Evolutionary conservation across 2,329 filamentous ascomycete genomes (phyloP).

Genomic region (Trichothecium sympodiale): DNA sequence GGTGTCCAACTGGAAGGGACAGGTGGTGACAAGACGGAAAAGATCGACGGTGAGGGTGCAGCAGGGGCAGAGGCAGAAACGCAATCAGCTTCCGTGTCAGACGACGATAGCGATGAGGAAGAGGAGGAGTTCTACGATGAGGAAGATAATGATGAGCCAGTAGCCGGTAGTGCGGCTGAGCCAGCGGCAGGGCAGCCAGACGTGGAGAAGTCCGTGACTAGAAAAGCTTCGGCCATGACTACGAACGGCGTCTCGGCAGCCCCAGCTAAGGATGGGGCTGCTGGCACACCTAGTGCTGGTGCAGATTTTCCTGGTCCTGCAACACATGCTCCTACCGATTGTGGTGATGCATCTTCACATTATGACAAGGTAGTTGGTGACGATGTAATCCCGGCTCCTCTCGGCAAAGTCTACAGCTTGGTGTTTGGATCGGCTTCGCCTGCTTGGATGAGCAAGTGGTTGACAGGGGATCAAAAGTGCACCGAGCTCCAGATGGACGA

Average conservation of each 20-base stretch:
- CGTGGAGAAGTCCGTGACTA: conserved; percentile 50
- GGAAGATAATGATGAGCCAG: conserved; percentile 67
- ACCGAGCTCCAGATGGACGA: conserved; percentile 80
- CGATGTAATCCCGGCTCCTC: conserved; percentile 72
- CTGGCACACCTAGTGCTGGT: conserved; percentile 19
- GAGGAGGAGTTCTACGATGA: conserved; percentile 71
- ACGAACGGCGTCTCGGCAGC: conserved; percentile 25
- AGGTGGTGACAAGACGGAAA: conserved; percentile 85
- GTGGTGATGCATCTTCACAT: conserved; percentile 65
- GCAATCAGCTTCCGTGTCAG: conserved; percentile 45
- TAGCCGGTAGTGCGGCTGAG: conserved; percentile 40
- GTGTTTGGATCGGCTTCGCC: conserved; percentile 76
- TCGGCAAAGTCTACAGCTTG: conserved; percentile 83
- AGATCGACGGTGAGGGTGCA: conserved; percentile 42
- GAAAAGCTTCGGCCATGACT: conserved; percentile 57
- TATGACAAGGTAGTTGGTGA: conserved; percentile 81
- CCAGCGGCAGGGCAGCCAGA: conserved; percentile 31
- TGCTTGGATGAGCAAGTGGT: conserved; percentile 75
- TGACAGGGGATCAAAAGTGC: conserved; percentile 80
- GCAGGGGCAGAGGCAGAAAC: conserved; percentile 20
- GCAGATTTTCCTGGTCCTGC: conserved; percentile 76
- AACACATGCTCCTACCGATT: conserved; percentile 75
- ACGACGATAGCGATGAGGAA: conserved; percentile 57
- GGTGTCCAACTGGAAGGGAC: conserved; percentile 73
- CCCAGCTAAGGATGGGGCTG: conserved; percentile 2